Evolutionary conservation across 495 filamentous ascomycete genomes (phyloP), one percentile per base, ranked within the genome.

Genomic region (Pseudevernia furfuracea): DNA sequence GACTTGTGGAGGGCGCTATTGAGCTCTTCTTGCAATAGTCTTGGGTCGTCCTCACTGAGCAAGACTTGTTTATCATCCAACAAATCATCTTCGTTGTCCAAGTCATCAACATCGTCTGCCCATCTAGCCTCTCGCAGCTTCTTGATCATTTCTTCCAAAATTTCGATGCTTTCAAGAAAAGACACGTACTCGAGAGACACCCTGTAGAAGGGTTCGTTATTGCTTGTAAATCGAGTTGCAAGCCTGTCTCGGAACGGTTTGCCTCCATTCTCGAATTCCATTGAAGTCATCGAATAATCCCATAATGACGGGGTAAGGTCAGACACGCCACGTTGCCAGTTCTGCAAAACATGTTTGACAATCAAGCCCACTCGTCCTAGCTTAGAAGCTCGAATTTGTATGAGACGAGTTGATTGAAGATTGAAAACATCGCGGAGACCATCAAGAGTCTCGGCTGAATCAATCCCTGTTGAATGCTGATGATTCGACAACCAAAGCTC

Each of bases 91-190:
- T 92, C 90, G 44, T 89, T 87, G 21, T 85, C 81, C 58, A 87
- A 85, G 34, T 85, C 82, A 38, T 94, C 87, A 19, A 90, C 74
- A 39, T 91, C 83, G 63, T 92, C 88, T 30, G 88, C 85, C 88
- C 91, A 96, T 61, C 82, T 83, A 38, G 83, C 81, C 15, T 82
- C 80, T 63, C 79, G 84, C 52, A 97, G 77, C 28, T 84, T 81
- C 36, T 87, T 82, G 37, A 95, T 83, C 17, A 86, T 79, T 19
- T 76, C 74, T 15, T 79, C 79, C 4, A 87, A 79, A 55, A 82
- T 80, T 58, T 85, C 77, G 21, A 96, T 82, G 4, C 83, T 78
- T 12, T 75, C 72, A 32, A 84, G 79, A 90, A 92, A 97, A 4
- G 75, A 75, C 62, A 84, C 78, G 70, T 92, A 96, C 43, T 74